A percentile compares a stretch with the other conserved stretches of the same genome.
phyloP scores from a whole-genome alignment of 2,329 filamentous ascomycete species.

The Tolypocladium album region DNA sequence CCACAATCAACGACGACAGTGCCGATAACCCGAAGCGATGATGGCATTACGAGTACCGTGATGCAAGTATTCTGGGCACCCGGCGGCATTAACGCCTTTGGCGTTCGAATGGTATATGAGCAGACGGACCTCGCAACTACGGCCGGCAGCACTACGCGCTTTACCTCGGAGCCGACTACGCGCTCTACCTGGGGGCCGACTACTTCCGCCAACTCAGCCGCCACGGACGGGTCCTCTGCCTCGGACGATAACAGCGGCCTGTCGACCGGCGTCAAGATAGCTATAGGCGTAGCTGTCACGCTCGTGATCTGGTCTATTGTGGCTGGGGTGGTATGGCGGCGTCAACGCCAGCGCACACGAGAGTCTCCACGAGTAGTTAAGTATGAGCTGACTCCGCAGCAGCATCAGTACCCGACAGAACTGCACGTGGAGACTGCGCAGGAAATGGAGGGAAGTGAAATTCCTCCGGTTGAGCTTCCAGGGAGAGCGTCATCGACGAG shows the following conservation, averaged over 20 bases:
- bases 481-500: neutral
- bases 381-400: neutral
- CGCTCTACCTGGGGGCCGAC: too few relatives aligned
- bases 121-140: constrained; percentile 12
- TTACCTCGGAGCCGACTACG: too few relatives aligned
- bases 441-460: neutral
- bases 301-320: constrained; percentile 14
- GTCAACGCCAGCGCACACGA: neutral
- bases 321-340: constrained; percentile 13
- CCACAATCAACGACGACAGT: constrained; percentile 8
- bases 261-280: constrained; percentile 12
- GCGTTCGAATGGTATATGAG: constrained; percentile 23
- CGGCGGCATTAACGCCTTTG: constrained; percentile 20
- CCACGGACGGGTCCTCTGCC: neutral
- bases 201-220: neutral
- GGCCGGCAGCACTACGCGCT: constrained; percentile 3
- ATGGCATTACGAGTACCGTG: constrained; percentile 11
- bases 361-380: neutral
- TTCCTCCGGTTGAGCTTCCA: neutral
- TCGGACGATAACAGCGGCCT: constrained; percentile 2
- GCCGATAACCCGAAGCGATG: constrained; percentile 13
- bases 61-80: constrained; percentile 9
- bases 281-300: constrained; percentile 20
- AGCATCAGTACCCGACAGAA: neutral
- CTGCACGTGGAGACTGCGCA: neutral